Evolutionary conservation across 768 basidiomycete species (phyloP), one percentile per base, ranked within the genome.

Genomic region (Lanmaoa pseudosensibilis): DNA sequence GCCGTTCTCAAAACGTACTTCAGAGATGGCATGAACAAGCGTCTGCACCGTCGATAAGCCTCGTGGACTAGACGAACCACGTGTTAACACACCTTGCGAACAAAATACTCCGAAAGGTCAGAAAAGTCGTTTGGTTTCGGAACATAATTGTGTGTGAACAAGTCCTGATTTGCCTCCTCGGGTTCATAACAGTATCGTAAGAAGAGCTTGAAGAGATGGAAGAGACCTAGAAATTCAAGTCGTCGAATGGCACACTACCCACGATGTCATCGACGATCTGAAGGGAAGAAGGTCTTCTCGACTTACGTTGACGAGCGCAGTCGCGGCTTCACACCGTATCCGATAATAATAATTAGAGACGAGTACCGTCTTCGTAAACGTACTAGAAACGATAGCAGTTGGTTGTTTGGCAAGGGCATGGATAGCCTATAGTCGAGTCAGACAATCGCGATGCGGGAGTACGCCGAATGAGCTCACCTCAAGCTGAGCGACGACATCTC

Each of bases 321-420:
- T 73, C 5, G 92, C 93, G 2, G 97, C 97, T 73, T 98, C 96
- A 74, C 92, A 94, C 4, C 97, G 91, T 50, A 98, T 90, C 23
- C 95, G 89, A 71, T 88, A 96, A 73, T 92, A 98, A 73, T 98
- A 98, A 69, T 97, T 97, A 27, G 90, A 85, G 12, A 98, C 96
- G 30, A 98, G 80, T 0, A 94, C 89, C 0, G 94, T 94, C 76
- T 93, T 94, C 48, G 96, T 94, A 50, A 98, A 78, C 11, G 90
- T 92, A 67, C 91, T 92, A 27, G 93, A 92, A 46, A 94, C 89
- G 63, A 95, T 91, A 2, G 87, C 81, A 7, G 85, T 93, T 1
- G 90, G 88, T 70, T 85, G 87, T 72, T 81, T 89, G 5, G 88
- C 79, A 38, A 99, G 79, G 2, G 94, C 93, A 63, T 88, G 80